Evolutionary conservation across 2,329 filamentous ascomycete genomes (phyloP).

Genomic region (Fusarium compactum): DNA sequence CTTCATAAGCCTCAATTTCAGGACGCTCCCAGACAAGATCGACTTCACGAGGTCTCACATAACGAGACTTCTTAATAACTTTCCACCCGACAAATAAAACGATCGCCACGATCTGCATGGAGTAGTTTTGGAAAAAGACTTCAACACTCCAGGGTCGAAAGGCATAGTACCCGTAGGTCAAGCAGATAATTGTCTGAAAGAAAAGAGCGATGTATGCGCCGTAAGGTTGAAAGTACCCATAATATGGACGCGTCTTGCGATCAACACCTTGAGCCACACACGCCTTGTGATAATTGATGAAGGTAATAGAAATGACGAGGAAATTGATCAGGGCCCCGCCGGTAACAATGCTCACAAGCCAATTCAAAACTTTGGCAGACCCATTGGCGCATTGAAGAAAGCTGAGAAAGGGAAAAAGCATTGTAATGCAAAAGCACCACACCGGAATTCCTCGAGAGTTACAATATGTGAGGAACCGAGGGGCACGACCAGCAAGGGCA

Average conservation of each 20-base stretch:
- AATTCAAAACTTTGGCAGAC: conserved; percentile 62
- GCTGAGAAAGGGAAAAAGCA: conserved; percentile 63
- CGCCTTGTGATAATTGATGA: conserved; percentile 63
- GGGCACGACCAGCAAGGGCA: conserved; percentile 61
- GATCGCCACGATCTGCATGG: conserved; percentile 65
- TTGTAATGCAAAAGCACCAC: conserved; percentile 65
- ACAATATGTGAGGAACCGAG: conserved; percentile 66
- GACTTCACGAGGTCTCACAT: conserved; percentile 64
- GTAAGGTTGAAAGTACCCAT: conserved; percentile 54
- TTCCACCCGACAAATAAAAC: conserved; percentile 72
- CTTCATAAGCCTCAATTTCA: conserved; percentile 68
- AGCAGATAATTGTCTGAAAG: conserved; percentile 56
- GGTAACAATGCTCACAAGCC: conserved; percentile 66
- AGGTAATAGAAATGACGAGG: conserved; percentile 64
- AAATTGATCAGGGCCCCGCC: conserved; percentile 70
- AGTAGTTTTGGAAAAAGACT: conserved; percentile 65
- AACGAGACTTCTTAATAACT: conserved; percentile 67
- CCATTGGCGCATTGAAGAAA: conserved; percentile 62
- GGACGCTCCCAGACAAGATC: conserved; percentile 71
- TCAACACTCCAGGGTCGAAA: conserved; percentile 58
- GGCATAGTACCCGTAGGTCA: conserved; percentile 66
- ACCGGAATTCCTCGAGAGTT: conserved; percentile 71
- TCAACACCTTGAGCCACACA: conserved; percentile 64
- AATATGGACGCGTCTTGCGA: conserved; percentile 67
- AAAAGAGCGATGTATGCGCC: conserved; percentile 59